These are phyloP conservation scores for Aspergillus amoenus DNA, from an alignment of 2,329 filamentous ascomycete genomes.

Conservation along the genomic window DNA sequence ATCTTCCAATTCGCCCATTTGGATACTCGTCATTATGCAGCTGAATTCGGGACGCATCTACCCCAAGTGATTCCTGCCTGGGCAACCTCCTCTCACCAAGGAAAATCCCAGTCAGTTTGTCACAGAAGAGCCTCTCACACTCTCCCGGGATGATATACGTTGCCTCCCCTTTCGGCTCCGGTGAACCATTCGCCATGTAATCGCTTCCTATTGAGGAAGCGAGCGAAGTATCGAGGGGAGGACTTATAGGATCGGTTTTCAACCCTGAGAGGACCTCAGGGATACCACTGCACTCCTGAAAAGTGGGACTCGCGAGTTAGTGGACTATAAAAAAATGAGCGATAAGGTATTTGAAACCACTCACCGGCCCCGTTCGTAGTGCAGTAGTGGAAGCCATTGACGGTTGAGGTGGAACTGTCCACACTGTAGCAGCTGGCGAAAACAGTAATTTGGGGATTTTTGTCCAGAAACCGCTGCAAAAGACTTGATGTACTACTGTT, in stretches of 20 bases:
- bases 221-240: conserved; percentile 77
- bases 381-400: conserved; percentile 91
- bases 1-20: conserved; percentile 30
- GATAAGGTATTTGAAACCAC: conserved; percentile 26
- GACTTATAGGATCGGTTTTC: conserved; percentile 82
- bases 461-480: conserved; percentile 59
- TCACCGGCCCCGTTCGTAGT: conserved; percentile 82
- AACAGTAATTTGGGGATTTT: conserved; percentile 62
- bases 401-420: conserved; percentile 64
- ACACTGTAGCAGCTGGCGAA: conserved; percentile 91
- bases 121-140: conserved; percentile 99
- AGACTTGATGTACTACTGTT: conserved; percentile 65
- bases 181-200: conserved; percentile 30
- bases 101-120: conserved; percentile 90
- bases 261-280: conserved; percentile 89
- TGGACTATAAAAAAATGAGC: neutral
- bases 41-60: conserved; percentile 62
- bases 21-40: conserved; percentile 29
- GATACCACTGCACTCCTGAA: conserved; percentile 83
- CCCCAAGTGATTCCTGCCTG: conserved; percentile 79
- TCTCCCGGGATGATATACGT: conserved; percentile 96
- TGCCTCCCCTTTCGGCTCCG: conserved; percentile 74
- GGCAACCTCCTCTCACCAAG: conserved; percentile 86
- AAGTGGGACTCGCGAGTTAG: conserved; percentile 2
- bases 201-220: conserved; percentile 62